Percentiles rank a stretch among this genome's conserved stretches.
Evolutionary conservation across 441 rosid species (phyloP).

Genomic region (Euphorbia celastroides): DNA sequence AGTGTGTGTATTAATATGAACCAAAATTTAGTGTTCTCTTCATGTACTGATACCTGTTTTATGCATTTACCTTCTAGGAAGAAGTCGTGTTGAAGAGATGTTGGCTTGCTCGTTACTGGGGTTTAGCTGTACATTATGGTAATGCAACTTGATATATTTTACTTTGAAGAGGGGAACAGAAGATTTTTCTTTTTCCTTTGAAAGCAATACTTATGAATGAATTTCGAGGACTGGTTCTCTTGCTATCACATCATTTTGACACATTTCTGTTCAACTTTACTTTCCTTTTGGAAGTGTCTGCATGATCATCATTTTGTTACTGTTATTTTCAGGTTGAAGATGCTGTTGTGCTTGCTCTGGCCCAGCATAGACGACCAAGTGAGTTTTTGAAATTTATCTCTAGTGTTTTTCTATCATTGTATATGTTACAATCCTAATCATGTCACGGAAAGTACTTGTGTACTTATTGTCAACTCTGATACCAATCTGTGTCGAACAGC

Average conservation of each 20-base stretch:
- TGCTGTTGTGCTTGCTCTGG: conserved; percentile 68
- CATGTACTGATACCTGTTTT: conserved; percentile 24
- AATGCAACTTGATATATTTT: conserved; percentile 21
- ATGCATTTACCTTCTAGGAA: conserved; percentile 47
- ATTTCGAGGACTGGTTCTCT: neutral
- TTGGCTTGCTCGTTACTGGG: conserved; percentile 99
- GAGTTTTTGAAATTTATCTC: conserved; percentile 39
- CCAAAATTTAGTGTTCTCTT: conserved; percentile 13
- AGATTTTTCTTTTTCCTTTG: neutral
- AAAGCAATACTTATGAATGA: too few species aligned
- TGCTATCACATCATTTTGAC: neutral
- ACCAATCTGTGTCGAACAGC: neutral
- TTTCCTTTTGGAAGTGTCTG: conserved; percentile 4
- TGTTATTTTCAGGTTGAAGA: conserved; percentile 68
- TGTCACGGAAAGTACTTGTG: neutral
- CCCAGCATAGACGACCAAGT: conserved; percentile 58
- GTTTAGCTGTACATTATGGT: conserved; percentile 88
- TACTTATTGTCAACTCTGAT: neutral
- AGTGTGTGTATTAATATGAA: conserved; percentile 18
- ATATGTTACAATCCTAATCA: conserved; percentile 3
- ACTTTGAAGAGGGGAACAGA: conserved; percentile 6
- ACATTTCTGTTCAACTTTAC: neutral
- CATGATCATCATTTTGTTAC: conserved; percentile 4
- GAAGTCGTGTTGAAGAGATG: conserved; percentile 99
- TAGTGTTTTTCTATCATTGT: conserved; percentile 30